A percentile compares a stretch with the other conserved stretches of the same genome.
Evolutionary conservation across 148 eudicot species (phyloP).

Genomic region (Heliamphora exappendiculata): DNA sequence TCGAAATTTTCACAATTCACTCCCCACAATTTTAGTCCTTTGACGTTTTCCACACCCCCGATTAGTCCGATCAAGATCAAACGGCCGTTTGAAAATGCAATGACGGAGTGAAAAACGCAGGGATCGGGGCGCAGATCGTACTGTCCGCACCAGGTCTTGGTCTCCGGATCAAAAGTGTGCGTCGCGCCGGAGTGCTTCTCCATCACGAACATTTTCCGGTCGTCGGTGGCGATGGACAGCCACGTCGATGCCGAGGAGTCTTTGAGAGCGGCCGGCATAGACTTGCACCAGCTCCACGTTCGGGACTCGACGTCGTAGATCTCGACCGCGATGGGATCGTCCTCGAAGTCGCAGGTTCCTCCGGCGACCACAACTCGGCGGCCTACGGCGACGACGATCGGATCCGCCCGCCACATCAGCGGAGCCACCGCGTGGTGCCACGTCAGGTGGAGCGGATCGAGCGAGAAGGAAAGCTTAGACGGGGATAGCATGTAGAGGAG

Average conservation of each 20-base stretch:
- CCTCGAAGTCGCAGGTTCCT: conserved; percentile 38
- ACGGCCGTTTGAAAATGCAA: conserved; percentile 26
- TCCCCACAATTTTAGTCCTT: conserved; percentile 38
- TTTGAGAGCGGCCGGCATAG: conserved; percentile 45
- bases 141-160: conserved; percentile 40
- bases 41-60: conserved; percentile 20
- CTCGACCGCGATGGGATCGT: conserved; percentile 46
- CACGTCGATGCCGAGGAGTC: conserved; percentile 45
- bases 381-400: conserved; percentile 51
- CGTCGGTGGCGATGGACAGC: conserved; percentile 44
- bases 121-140: conserved; percentile 35
- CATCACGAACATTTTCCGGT: conserved; percentile 24
- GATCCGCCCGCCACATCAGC: conserved; percentile 45
- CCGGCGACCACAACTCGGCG: conserved; percentile 46
- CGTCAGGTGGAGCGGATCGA: conserved; percentile 40
- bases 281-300: conserved; percentile 41
- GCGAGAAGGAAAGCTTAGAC: conserved; percentile 28
- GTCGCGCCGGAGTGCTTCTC: conserved; percentile 45
- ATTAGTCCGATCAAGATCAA: conserved; percentile 41
- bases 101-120: conserved; percentile 24
- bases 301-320: conserved; percentile 40
- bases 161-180: conserved; percentile 30
- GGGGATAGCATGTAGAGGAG: conserved; percentile 37
- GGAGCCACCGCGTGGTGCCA: conserved; percentile 50
- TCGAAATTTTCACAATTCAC: conserved; percentile 16